Evolutionary conservation across 1,139 yeast species (phyloP).

Genomic region (Suhomyces anneliseae): DNA sequence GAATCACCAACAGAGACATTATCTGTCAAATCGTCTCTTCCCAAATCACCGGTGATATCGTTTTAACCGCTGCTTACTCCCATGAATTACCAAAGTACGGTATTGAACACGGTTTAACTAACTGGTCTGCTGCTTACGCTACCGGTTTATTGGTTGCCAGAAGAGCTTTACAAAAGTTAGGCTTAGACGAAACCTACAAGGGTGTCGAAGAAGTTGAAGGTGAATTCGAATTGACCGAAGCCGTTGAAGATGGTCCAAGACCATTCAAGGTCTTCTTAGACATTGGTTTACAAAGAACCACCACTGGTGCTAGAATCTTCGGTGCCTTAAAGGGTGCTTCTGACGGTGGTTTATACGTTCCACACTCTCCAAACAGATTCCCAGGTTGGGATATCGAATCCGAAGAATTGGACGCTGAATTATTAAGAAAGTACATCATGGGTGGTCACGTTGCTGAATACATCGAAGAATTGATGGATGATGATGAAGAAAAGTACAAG

Average conservation of each 20-base stretch:
- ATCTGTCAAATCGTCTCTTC: conserved; percentile 97
- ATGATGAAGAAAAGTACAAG: conserved; percentile 99
- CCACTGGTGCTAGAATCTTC: conserved; percentile 99
- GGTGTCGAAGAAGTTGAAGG: conserved; percentile 99
- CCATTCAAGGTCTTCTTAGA: conserved; percentile 99
- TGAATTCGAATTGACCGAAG: conserved; percentile 97
- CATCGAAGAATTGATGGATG: conserved; percentile 99
- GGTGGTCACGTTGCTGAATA: conserved; percentile 99
- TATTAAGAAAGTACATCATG: conserved; percentile 97
- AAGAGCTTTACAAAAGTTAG: conserved; percentile 97
- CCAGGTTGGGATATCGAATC: conserved; percentile 99
- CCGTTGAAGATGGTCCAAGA: conserved; percentile 99
- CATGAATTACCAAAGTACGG: conserved; percentile 99
- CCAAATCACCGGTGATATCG: conserved; percentile 95
- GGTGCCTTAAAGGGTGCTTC: conserved; percentile 99
- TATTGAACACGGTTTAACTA: conserved; percentile 97
- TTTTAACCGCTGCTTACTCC: conserved; percentile 96
- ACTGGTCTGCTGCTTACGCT: conserved; percentile 99
- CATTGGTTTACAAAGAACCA: conserved; percentile 99
- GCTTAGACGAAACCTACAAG: conserved; percentile 94
- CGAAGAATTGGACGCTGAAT: conserved; percentile 97
- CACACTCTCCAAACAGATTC: conserved; percentile 99
- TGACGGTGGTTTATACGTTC: conserved; percentile 99
- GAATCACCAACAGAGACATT: conserved; percentile 99
- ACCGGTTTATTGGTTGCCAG: conserved; percentile 98